Evolutionary conservation across 2,329 filamentous ascomycete genomes (phyloP), one percentile per base, ranked within the genome.

Genomic region (Fusarium sp.): DNA sequence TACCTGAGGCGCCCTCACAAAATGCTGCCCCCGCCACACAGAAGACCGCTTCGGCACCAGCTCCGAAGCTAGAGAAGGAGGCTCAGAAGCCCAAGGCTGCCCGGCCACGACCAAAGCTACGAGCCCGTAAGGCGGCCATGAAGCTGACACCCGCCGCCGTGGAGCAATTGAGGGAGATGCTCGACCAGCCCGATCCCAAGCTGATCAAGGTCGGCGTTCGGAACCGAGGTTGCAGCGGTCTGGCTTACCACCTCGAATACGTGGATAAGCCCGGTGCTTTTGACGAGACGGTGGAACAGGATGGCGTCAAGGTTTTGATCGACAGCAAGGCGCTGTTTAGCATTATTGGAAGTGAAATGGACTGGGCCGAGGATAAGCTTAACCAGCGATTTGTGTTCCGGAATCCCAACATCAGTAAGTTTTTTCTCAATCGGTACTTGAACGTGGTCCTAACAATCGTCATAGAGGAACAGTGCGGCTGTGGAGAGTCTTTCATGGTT

Each of bases 291-390:
- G 94, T 99, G 1, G 95, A 97, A 81, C 96, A 99, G 82, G 96
- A 98, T 79, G 96, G 96, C 0, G 96, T 99, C 66, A 96, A 94
- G 84, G 96, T 99, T 37, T 83, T 98, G 81, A 96, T 99, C 66
- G 96, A 99, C 83, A 97, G 94, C 87, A 98, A 98, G 86, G 96
- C 96, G 47, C 86, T 99, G 59, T 95, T 99, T 82, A 98, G 96
- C 83, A 98, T 99, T 63, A 98, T 99, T 78, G 96, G 96, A 6
- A 98, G 93, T 80, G 96, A 98, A 85, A 99, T 99, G 96, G 96
- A 99, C 81, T 99, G 96, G 95, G 89, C 96, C 13, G 95, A 98
- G 84, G 96, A 98, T 79, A 98, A 97, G 86, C 85, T 99, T 74
- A 97, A 93, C 82, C 90, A 95, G 83, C 89, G 94, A 74, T 99